Percentiles rank a stretch among this genome's conserved stretches.
Conservation (phyloP, 2,329 filamentous ascomycete genomes). For the Amphichorda felina region DNA sequence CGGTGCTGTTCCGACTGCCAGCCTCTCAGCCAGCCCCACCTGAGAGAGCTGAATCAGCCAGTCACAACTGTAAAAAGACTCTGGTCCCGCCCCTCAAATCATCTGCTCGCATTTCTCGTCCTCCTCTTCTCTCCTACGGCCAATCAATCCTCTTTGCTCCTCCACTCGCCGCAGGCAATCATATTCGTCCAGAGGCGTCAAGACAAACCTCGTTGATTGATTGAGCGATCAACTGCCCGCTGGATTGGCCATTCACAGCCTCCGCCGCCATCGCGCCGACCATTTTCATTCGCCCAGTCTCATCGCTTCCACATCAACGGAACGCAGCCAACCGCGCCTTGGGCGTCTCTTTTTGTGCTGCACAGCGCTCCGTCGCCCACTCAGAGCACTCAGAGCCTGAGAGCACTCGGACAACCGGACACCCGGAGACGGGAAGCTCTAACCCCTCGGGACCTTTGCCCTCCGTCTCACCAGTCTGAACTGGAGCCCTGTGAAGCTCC, state of each 20-base stretch:
- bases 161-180: constrained; percentile 17
- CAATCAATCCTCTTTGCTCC: constrained; percentile 32
- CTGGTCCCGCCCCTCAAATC: constrained; percentile 37
- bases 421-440: neutral
- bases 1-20: too few relatives aligned
- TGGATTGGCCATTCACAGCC: constrained; percentile 7
- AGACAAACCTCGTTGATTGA: constrained; percentile 2
- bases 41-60: constrained; percentile 25
- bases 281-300: constrained; percentile 3
- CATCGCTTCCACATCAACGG: neutral
- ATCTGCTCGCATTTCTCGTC: constrained; percentile 34
- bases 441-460: constrained; percentile 8
- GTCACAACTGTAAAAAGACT: constrained; percentile 32
- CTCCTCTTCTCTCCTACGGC: constrained; percentile 29
- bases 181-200: constrained; percentile 3
- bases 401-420: too few relatives aligned
- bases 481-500: neutral
- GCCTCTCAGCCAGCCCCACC: neutral
- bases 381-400: constrained; percentile 2
- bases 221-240: constrained; percentile 1
- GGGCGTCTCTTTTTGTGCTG: neutral
- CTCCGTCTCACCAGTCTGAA: too few relatives aligned
- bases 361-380: constrained; percentile 2
- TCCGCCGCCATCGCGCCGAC: constrained; percentile 1
- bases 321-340: neutral